Evolutionary conservation across 805 yeast species (phyloP).

Genomic region (Kluyveromyces nonfermentans): DNA sequence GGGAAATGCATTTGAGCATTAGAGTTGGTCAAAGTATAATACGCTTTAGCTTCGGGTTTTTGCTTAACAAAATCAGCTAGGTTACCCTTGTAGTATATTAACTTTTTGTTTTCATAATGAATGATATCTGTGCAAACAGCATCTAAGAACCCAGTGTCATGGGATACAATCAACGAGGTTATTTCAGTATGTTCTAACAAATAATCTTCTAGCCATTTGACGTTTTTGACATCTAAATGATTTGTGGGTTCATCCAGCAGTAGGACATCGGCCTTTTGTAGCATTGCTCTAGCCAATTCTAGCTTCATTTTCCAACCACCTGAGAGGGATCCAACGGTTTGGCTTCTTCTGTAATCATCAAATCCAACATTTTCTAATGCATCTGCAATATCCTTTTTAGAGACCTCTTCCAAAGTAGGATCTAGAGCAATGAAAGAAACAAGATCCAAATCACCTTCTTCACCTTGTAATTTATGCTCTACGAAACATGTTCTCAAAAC

Average conservation of each 20-base stretch:
- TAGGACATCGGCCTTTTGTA: conserved; percentile 92
- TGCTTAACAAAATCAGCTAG: conserved; percentile 83
- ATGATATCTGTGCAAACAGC: conserved; percentile 93
- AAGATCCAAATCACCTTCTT: conserved; percentile 83
- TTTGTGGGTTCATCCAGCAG: conserved; percentile 97
- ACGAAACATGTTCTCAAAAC: conserved; percentile 89
- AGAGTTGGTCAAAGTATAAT: conserved; percentile 87
- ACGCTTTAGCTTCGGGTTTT: conserved; percentile 93
- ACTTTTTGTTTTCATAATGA: conserved; percentile 90
- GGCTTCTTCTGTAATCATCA: conserved; percentile 80
- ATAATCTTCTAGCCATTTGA: conserved; percentile 89
- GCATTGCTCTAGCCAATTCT: conserved; percentile 97
- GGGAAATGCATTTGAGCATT: conserved; percentile 97
- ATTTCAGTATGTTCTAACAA: conserved; percentile 73
- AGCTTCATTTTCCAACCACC: conserved; percentile 99
- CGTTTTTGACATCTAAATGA: conserved; percentile 91
- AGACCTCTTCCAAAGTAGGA: conserved; percentile 61
- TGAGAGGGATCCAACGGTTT: conserved; percentile 86
- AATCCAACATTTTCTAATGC: conserved; percentile 86
- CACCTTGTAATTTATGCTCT: conserved; percentile 93
- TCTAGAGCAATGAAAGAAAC: conserved; percentile 84
- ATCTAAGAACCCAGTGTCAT: conserved; percentile 94
- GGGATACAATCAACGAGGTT: conserved; percentile 92
- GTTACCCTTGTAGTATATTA: conserved; percentile 94
- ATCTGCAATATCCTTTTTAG: conserved; percentile 57